These are phyloP conservation scores for Oryza rufipogon DNA, from an alignment of 176 grass and related monocot species.

Conservation along the genomic window DNA sequence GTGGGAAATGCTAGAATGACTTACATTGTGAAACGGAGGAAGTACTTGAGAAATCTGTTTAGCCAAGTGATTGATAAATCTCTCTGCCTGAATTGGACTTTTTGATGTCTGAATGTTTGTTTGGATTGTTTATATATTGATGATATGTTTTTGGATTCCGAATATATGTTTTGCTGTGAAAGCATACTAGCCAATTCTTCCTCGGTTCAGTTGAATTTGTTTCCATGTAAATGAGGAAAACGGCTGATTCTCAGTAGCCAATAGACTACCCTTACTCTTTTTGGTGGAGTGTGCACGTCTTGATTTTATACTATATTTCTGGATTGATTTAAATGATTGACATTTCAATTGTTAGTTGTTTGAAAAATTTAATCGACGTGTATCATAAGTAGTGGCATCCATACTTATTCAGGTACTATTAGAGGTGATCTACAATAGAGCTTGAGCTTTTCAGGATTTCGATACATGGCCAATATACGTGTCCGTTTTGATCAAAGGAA, in stretches of 20 bases:
- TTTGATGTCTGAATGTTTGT: neutral
- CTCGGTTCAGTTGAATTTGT: neutral
- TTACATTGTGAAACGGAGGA: no score
- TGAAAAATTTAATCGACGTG: neutral
- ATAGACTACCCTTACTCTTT: neutral
- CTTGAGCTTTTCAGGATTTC: neutral
- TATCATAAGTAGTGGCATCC: neutral
- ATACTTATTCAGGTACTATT: neutral
- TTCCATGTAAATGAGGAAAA: neutral
- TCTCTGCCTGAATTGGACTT: neutral
- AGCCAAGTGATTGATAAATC: neutral
- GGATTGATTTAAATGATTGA: neutral
- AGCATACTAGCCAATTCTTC: neutral
- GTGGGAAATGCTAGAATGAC: no score
- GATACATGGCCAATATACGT: neutral
- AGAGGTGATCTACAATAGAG: slow-evolving; percentile 13
- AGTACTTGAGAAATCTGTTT: neutral
- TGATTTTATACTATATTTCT: neutral
- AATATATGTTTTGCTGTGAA: neutral
- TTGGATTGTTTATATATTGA: neutral
- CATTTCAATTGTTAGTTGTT: neutral
- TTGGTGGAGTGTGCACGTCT: neutral
- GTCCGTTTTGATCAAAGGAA: neutral
- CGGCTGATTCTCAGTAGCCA: neutral
- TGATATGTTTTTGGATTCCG: neutral